A percentile compares a stretch with the other conserved stretches of the same genome.
These are phyloP conservation scores for Ajuga chamaepitys DNA, from an alignment of 257 asterid genomes.

Conservation along the genomic window DNA sequence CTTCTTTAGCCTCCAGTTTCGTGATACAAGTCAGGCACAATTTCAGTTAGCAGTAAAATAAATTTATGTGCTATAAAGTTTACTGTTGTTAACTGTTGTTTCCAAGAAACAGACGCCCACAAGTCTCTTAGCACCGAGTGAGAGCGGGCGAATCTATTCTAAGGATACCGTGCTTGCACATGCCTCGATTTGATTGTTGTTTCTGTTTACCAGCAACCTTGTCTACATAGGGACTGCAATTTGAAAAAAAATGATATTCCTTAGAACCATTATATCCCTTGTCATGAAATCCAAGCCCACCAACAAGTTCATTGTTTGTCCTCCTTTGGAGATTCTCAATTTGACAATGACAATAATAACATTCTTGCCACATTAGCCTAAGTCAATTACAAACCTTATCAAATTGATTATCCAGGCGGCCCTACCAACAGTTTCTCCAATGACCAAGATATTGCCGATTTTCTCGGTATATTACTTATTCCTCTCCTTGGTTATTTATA, in stretches of 20 bases:
- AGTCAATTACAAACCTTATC: slow-evolving; percentile 47
- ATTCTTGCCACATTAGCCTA: slow-evolving; percentile 25
- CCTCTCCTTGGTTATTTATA: neutral
- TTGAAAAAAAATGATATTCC: slow-evolving; percentile 5
- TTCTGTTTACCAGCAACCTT: too few relatives aligned
- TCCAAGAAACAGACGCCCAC: too few relatives aligned
- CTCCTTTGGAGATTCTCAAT: slow-evolving; percentile 42
- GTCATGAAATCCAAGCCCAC: slow-evolving; percentile 9
- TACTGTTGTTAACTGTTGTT: too few relatives aligned
- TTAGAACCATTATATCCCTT: neutral
- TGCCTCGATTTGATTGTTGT: too few relatives aligned
- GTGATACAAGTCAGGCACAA: too few relatives aligned
- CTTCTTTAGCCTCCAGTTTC: too few relatives aligned
- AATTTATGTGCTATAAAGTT: too few relatives aligned
- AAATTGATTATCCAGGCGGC: slow-evolving; percentile 43
- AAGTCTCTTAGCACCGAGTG: too few relatives aligned
- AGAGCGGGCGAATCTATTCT: too few relatives aligned
- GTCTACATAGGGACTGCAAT: neutral
- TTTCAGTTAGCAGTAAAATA: too few relatives aligned
- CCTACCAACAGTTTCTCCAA: slow-evolving; percentile 52
- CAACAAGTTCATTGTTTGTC: slow-evolving; percentile 43
- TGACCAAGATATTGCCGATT: slow-evolving; percentile 29
- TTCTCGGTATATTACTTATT: too few relatives aligned
- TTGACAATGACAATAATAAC: slow-evolving; percentile 63
- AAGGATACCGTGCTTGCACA: too few relatives aligned